Evolutionary conservation across 2,329 filamentous ascomycete genomes (phyloP), one percentile per base, ranked within the genome.

Genomic region (Clonostachys byssicola): DNA sequence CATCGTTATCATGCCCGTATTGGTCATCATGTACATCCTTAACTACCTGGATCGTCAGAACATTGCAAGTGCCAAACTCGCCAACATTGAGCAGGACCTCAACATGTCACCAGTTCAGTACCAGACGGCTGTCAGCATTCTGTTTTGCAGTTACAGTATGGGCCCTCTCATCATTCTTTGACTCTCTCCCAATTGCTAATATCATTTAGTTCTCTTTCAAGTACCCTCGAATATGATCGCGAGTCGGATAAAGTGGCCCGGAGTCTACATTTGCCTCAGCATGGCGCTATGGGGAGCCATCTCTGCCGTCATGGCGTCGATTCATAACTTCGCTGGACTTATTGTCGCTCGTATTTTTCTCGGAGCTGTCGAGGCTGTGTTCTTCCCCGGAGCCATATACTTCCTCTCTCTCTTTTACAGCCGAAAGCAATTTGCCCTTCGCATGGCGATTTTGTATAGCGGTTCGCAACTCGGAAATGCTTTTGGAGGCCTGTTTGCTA

Each of bases 11-110:
- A 68, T 86, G 2, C 83, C 83, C 0, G 83, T 80, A 0, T 80
- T 90, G 48, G 80, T 90, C 42, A 62, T 89, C 53, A 87, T 90
- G 68, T 90, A 89, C 59, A 88, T 90, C 60, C 73, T 70, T 62
- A 89, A 90, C 65, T 90, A 88, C 62, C 71, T 83, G 23, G 82
- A 86, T 56, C 71, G 82, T 35, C 85, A 85, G 60, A 85, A 87
- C 62, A 86, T 88, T 52, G 83, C 83, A 3, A 76, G 83, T 1
- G 85, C 85, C 2, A 74, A 80, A 17, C 71, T 88, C 45, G 79
- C 81, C 58, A 83, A 84, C 6, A 68, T 89, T 20, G 78, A 86
- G 48, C 68, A 71, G 8, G 85, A 88, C 45, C 65, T 50, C 18
- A 60, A 69, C 2, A 68, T 87, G 51, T 62, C 63, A 39, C 67